Conservation (phyloP, 1,139 yeast genomes). For the Fermentozyma sake region DNA sequence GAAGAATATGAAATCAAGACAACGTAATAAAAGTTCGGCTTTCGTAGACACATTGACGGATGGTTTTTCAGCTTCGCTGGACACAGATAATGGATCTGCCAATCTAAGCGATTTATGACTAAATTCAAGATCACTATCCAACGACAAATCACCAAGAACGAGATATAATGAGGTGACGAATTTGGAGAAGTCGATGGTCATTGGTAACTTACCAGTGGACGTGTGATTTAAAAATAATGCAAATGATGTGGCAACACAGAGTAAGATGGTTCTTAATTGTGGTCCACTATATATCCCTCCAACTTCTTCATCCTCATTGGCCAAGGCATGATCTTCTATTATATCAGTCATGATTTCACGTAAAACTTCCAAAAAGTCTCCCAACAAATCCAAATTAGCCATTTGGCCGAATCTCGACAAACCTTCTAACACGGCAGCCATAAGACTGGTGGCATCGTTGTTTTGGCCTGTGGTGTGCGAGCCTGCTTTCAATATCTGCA, state of each 20-base stretch:
- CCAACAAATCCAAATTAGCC: slow-evolving; percentile 87
- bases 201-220: slow-evolving; percentile 50
- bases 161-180: slow-evolving; percentile 73
- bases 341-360: slow-evolving; percentile 66
- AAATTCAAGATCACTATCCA: slow-evolving; percentile 82
- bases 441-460: slow-evolving; percentile 49
- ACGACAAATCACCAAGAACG: slow-evolving; percentile 58
- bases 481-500: slow-evolving; percentile 65
- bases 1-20: slow-evolving; percentile 79
- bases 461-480: slow-evolving; percentile 26
- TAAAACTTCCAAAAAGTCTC: slow-evolving; percentile 86
- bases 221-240: slow-evolving; percentile 72
- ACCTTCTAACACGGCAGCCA: slow-evolving; percentile 90
- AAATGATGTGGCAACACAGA: slow-evolving; percentile 88
- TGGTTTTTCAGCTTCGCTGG: slow-evolving; percentile 45
- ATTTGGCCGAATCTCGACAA: slow-evolving; percentile 84
- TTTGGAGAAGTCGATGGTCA: slow-evolving; percentile 61
- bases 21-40: slow-evolving; percentile 73
- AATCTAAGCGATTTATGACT: slow-evolving; percentile 76
- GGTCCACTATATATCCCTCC: slow-evolving; percentile 31
- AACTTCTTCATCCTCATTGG: slow-evolving; percentile 17
- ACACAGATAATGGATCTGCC: slow-evolving; percentile 62
- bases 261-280: slow-evolving; percentile 63
- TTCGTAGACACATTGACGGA: slow-evolving; percentile 85
- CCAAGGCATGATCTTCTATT: slow-evolving; percentile 27